Evolutionary conservation across 108 stramenopile genomes (phyloP).

Genomic region (Chaetoceros muelleri): DNA sequence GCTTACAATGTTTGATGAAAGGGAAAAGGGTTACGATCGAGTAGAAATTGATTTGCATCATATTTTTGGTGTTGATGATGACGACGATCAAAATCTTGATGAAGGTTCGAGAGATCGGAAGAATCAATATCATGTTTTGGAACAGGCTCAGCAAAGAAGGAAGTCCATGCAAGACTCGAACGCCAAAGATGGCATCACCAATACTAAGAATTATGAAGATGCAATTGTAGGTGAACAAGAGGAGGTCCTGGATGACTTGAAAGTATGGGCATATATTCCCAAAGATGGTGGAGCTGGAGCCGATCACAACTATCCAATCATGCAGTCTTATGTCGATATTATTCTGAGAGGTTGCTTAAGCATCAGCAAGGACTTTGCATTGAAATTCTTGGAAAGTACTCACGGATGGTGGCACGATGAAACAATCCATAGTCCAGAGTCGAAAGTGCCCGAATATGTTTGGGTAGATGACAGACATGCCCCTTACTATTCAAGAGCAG

Average conservation of each 20-base stretch:
- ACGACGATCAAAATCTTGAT: slow-evolving; percentile 2
- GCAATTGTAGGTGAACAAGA: background rate
- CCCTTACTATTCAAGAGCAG: slow-evolving; percentile 49
- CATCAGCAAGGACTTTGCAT: slow-evolving; percentile 41
- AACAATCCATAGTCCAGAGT: background rate
- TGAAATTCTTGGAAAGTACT: slow-evolving; percentile 35
- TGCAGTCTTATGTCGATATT: slow-evolving; percentile 62
- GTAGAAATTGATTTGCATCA: slow-evolving; percentile 23
- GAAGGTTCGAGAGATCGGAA: background rate
- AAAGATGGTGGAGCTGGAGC: slow-evolving; percentile 13
- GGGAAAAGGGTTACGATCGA: slow-evolving; percentile 51
- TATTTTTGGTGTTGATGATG: slow-evolving; percentile 14
- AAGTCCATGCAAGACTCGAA: slow-evolving; percentile 4
- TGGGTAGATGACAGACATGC: slow-evolving; percentile 58
- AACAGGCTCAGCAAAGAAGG: background rate
- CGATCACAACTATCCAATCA: slow-evolving; percentile 34
- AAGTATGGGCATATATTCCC: slow-evolving; percentile 58
- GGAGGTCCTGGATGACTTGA: slow-evolving; percentile 2
- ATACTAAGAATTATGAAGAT: background rate
- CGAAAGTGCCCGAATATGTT: slow-evolving; percentile 9
- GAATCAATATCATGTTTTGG: too few species aligned
- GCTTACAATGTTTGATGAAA: slow-evolving; percentile 38
- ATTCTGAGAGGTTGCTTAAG: slow-evolving; percentile 51
- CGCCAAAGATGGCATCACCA: too few species aligned
- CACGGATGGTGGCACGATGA: slow-evolving; percentile 51